phyloP scores from a whole-genome alignment of 345 rosid species.

The Brassica nigra region DNA sequence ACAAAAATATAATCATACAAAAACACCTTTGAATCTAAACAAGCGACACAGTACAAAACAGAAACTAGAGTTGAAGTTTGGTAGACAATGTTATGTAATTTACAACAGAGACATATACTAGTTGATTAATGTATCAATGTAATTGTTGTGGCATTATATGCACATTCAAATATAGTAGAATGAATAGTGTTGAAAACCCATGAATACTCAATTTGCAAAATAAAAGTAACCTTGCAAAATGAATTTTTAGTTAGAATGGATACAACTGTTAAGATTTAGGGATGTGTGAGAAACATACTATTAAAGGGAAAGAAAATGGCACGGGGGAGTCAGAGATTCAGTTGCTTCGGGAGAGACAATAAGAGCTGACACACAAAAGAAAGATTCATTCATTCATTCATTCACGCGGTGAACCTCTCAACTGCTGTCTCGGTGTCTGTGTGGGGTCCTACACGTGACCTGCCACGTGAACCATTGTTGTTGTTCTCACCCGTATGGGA shows the following conservation, averaged over 20 bases:
- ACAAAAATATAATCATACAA: not conserved
- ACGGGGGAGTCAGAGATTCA: constrained; percentile 34
- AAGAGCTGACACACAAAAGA: constrained; percentile 28
- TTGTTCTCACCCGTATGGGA: not conserved
- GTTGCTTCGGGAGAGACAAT: constrained; percentile 42
- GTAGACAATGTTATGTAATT: not conserved
- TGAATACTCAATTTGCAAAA: too few relatives aligned
- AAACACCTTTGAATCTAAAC: not conserved
- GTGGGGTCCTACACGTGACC: constrained; percentile 26
- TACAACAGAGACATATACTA: too few relatives aligned
- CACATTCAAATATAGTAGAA: too few relatives aligned
- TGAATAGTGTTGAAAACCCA: not conserved
- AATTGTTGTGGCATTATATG: too few relatives aligned
- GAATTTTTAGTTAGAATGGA: not conserved
- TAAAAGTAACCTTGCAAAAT: not conserved
- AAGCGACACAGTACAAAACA: too few relatives aligned
- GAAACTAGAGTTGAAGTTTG: too few relatives aligned
- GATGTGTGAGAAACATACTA: constrained; percentile 18
- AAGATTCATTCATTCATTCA: constrained; percentile 27
- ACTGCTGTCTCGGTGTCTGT: constrained; percentile 4
- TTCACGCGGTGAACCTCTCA: constrained; percentile 19
- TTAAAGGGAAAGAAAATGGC: constrained; percentile 27
- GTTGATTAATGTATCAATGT: not conserved
- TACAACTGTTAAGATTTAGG: constrained; percentile 2
- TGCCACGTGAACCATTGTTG: constrained; percentile 36